These are phyloP conservation scores for Xylariaceae sp. DNA, from an alignment of 2,329 filamentous ascomycete species.

Conservation along the genomic window DNA sequence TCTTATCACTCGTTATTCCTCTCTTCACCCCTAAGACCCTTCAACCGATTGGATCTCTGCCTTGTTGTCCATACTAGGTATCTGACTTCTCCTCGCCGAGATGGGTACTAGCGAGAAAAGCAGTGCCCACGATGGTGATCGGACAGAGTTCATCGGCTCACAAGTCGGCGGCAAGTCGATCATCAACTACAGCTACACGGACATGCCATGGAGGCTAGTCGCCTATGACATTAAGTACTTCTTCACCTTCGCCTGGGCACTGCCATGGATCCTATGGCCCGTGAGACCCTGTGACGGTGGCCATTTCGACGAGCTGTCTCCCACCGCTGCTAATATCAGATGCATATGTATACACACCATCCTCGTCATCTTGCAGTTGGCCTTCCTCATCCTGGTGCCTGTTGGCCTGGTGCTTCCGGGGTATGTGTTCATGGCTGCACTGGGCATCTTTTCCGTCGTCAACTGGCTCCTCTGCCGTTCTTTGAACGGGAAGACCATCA, in stretches of 20 bases:
- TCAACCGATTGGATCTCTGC: not conserved
- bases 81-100: not conserved
- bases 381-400: constrained; percentile 56
- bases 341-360: constrained; percentile 54
- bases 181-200: constrained; percentile 58
- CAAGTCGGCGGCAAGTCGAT: constrained; percentile 53
- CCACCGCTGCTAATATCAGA: constrained; percentile 51
- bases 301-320: constrained; percentile 59
- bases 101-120: constrained; percentile 7
- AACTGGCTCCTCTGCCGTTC: constrained; percentile 49
- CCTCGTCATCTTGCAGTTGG: constrained; percentile 53
- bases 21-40: not conserved
- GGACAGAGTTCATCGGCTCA: constrained; percentile 52
- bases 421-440: constrained; percentile 40
- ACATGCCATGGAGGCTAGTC: constrained; percentile 47
- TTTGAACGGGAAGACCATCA: constrained; percentile 47
- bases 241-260: constrained; percentile 48
- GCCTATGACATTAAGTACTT: constrained; percentile 51
- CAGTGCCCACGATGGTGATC: constrained; percentile 9
- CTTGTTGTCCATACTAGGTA: not conserved
- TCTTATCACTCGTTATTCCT: not conserved
- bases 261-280: constrained; percentile 59
- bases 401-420: constrained; percentile 44
- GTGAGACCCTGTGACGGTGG: constrained; percentile 47
- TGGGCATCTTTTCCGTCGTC: constrained; percentile 42